phyloP scores from a whole-genome alignment of 2,329 filamentous ascomycete genomes.

The Xylaria hypoxylon region DNA sequence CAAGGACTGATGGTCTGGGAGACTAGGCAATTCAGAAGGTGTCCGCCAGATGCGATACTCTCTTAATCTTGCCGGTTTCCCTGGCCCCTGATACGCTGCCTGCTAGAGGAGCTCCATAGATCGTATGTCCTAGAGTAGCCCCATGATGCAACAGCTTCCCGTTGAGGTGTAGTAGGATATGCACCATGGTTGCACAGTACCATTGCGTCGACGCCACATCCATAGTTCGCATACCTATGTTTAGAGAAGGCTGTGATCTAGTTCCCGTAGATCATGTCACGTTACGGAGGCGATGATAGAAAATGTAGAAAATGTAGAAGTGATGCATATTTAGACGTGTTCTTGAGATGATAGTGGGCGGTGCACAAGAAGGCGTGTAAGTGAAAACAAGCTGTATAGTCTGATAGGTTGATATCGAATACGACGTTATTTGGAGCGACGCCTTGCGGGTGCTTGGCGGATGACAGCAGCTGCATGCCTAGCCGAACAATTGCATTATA shows the following conservation, averaged over 20 bases:
- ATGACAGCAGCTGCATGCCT: not conserved
- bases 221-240: not conserved
- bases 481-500: not conserved
- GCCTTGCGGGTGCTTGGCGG: not conserved
- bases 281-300: not conserved
- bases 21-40: not conserved
- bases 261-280: not conserved
- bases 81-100: not conserved
- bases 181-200: constrained; percentile 27
- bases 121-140: not conserved
- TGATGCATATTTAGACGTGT: not conserved
- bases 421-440: not conserved
- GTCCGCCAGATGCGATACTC: not conserved
- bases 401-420: not conserved
- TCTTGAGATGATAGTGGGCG: not conserved
- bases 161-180: constrained; percentile 31
- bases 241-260: constrained; percentile 23
- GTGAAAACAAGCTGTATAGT: not conserved
- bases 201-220: constrained; percentile 26
- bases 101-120: not conserved
- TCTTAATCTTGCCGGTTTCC: not conserved
- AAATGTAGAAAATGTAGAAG: not conserved
- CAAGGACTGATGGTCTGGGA: not conserved
- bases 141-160: constrained; percentile 17
- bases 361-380: not conserved